Percentiles rank a stretch among this genome's conserved stretches.
Evolutionary conservation across 2,329 filamentous ascomycete genomes (phyloP).

Genomic region (Albophoma yamanashiensis): DNA sequence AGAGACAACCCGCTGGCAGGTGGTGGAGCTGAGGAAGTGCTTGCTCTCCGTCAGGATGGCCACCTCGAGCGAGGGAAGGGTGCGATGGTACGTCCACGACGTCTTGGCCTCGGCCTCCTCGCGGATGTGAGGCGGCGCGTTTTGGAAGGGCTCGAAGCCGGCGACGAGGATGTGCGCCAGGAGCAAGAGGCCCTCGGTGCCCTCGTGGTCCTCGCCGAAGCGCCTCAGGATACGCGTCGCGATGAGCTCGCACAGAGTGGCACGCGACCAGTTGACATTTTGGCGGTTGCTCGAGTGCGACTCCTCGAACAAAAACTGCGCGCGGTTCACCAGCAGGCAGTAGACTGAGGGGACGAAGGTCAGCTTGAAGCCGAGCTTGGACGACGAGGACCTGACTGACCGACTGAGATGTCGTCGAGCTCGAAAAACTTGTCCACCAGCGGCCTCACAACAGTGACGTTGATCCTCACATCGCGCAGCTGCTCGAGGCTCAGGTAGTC

Average conservation of each 20-base stretch:
- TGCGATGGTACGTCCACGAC: slow-evolving; percentile 41
- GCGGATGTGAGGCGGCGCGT: slow-evolving; percentile 58
- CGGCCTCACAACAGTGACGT: slow-evolving; percentile 67
- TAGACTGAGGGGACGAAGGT: slow-evolving; percentile 44
- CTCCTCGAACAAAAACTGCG: slow-evolving; percentile 71
- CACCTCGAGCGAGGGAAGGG: slow-evolving; percentile 68
- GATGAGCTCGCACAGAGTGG: slow-evolving; percentile 69
- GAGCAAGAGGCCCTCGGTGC: slow-evolving; percentile 58
- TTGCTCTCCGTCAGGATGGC: slow-evolving; percentile 78
- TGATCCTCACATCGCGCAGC: slow-evolving; percentile 71
- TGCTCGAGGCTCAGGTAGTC: slow-evolving; percentile 60
- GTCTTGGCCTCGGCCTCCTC: slow-evolving; percentile 41
- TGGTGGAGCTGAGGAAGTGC: slow-evolving; percentile 63
- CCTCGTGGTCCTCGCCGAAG: slow-evolving; percentile 68
- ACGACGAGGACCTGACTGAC: slow-evolving; percentile 26
- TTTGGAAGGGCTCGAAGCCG: slow-evolving; percentile 78
- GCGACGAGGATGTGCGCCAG: slow-evolving; percentile 73
- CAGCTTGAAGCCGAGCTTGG: background rate
- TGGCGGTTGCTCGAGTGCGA: slow-evolving; percentile 65
- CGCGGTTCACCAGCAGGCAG: slow-evolving; percentile 71
- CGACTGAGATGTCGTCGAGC: slow-evolving; percentile 66
- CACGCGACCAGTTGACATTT: slow-evolving; percentile 70
- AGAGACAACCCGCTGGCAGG: slow-evolving; percentile 71
- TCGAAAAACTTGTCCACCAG: slow-evolving; percentile 78
- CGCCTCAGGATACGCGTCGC: slow-evolving; percentile 68